These are phyloP conservation scores for Aspergillus sojae DNA, from an alignment of 2,329 filamentous ascomycete species.

Conservation along the genomic window DNA sequence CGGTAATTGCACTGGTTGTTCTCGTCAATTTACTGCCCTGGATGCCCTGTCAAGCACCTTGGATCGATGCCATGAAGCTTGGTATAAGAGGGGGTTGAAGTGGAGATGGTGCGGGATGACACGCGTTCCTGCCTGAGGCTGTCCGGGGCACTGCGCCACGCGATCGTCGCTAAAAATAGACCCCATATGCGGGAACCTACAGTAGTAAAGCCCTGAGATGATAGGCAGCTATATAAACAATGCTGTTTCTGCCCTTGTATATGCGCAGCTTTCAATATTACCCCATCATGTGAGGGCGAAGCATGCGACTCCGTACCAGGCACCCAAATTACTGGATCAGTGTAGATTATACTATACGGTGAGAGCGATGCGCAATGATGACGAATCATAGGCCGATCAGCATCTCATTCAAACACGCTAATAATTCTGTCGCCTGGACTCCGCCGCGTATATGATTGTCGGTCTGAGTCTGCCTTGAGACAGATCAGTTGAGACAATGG, in stretches of 20 bases:
- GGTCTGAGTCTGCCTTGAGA: not conserved
- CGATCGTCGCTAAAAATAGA: conserved; percentile 12
- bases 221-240: conserved; percentile 6
- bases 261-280: not conserved
- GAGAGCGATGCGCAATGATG: not conserved
- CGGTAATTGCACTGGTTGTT: not conserved
- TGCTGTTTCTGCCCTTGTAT: not conserved
- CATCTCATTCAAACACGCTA: not conserved
- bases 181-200: not conserved
- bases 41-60: not conserved
- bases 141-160: conserved; percentile 7
- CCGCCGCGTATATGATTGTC: not conserved
- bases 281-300: not conserved
- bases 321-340: not conserved
- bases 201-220: not conserved
- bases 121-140: conserved; percentile 1
- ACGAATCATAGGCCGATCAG: conserved; percentile 2
- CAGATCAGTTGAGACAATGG: not conserved
- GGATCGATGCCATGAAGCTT: not conserved
- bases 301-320: not conserved
- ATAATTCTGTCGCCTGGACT: not conserved
- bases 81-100: conserved; percentile 1
- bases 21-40: not conserved
- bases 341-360: not conserved
- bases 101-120: not conserved